These are phyloP conservation scores for Candida hispaniensis DNA, from an alignment of 805 yeast genomes.

Conservation along the genomic window DNA sequence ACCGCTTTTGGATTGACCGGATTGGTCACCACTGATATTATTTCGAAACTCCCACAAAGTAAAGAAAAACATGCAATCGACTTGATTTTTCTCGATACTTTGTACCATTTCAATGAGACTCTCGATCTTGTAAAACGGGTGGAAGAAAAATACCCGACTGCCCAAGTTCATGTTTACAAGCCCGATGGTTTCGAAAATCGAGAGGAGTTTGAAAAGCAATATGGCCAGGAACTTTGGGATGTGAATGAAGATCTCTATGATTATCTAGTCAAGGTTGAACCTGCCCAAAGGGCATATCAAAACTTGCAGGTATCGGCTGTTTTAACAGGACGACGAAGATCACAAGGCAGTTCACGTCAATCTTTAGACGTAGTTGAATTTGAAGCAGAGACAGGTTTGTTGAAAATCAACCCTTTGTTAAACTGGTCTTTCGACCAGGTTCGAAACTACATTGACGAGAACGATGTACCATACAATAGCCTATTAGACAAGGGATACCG, in stretches of 20 bases:
- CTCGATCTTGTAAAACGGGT: slow-evolving; percentile 56
- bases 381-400: slow-evolving; percentile 54
- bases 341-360: slow-evolving; percentile 81
- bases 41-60: slow-evolving; percentile 39
- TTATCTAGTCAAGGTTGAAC: slow-evolving; percentile 84
- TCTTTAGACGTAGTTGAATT: slow-evolving; percentile 63
- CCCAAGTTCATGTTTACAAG: slow-evolving; percentile 50
- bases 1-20: slow-evolving; percentile 96
- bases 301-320: slow-evolving; percentile 71
- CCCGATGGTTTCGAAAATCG: slow-evolving; percentile 52
- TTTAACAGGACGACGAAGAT: slow-evolving; percentile 79
- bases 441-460: slow-evolving; percentile 50
- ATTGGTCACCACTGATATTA: slow-evolving; percentile 73
- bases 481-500: slow-evolving; percentile 78
- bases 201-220: slow-evolving; percentile 48
- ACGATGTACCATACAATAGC: slow-evolving; percentile 77
- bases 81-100: slow-evolving; percentile 76
- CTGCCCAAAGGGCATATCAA: slow-evolving; percentile 72
- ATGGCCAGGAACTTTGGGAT: slow-evolving; percentile 81
- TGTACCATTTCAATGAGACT: slow-evolving; percentile 94
- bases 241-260: slow-evolving; percentile 72
- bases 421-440: slow-evolving; percentile 73
- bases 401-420: slow-evolving; percentile 83
- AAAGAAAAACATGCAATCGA: slow-evolving; percentile 41
- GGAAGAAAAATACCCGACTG: slow-evolving; percentile 42